Percentiles rank a stretch among this genome's conserved stretches.
These are phyloP conservation scores for Hygrophoropsis aurantiaca DNA, from an alignment of 768 basidiomycete genomes.

Conservation along the genomic window DNA sequence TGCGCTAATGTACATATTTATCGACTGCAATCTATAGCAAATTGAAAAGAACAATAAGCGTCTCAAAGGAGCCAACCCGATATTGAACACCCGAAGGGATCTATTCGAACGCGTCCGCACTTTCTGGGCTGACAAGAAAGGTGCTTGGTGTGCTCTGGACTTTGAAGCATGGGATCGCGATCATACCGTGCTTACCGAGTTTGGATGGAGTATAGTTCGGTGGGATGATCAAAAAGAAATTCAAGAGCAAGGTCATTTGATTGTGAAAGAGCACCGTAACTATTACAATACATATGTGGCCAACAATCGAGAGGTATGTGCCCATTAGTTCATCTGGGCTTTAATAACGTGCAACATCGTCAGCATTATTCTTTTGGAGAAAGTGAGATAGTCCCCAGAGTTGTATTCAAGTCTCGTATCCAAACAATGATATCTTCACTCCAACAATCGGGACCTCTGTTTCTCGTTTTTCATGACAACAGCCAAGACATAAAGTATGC, in stretches of 20 bases:
- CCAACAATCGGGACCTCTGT: slow-evolving; percentile 55
- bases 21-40: slow-evolving; percentile 38
- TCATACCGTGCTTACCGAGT: slow-evolving; percentile 73
- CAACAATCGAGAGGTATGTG: slow-evolving; percentile 56
- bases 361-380: slow-evolving; percentile 70
- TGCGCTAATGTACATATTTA: not conserved
- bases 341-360: not conserved
- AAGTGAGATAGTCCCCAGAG: slow-evolving; percentile 53
- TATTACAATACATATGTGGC: slow-evolving; percentile 67
- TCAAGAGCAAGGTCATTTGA: slow-evolving; percentile 55
- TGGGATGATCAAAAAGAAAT: slow-evolving; percentile 55
- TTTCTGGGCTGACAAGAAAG: slow-evolving; percentile 61
- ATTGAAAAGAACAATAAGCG: slow-evolving; percentile 82
- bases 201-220: slow-evolving; percentile 67
- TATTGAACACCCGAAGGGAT: slow-evolving; percentile 54
- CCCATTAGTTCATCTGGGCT: slow-evolving; percentile 1
- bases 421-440: slow-evolving; percentile 42
- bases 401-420: slow-evolving; percentile 53
- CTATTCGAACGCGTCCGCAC: slow-evolving; percentile 68
- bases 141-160: slow-evolving; percentile 77
- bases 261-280: slow-evolving; percentile 59
- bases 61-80: slow-evolving; percentile 61
- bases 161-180: slow-evolving; percentile 85
- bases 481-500: slow-evolving; percentile 73
- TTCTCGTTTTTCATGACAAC: slow-evolving; percentile 80